Conservation (phyloP, 805 yeast genomes). For the Torulaspora delbrueckii region DNA sequence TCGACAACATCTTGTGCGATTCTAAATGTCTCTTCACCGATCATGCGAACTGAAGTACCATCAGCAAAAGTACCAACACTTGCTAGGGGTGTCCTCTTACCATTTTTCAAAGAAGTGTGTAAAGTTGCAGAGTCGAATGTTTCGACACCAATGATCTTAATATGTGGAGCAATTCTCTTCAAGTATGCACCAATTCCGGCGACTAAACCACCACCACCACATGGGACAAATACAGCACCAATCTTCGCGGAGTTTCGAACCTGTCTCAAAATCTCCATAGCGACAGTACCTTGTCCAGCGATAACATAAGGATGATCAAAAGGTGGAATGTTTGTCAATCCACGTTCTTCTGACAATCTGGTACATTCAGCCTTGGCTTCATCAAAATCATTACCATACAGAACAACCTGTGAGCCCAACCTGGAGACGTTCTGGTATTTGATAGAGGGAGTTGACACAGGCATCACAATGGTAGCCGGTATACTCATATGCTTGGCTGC, state of each 20-base stretch:
- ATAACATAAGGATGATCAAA: slow-evolving; percentile 96
- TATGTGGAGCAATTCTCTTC: slow-evolving; percentile 96
- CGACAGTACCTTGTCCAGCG: slow-evolving; percentile 99
- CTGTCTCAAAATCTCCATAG: slow-evolving; percentile 88
- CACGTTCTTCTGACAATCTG: slow-evolving; percentile 61
- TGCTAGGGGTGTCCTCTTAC: slow-evolving; percentile 51
- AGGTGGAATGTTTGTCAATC: slow-evolving; percentile 91
- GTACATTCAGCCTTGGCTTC: slow-evolving; percentile 89
- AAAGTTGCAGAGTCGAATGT: slow-evolving; percentile 95
- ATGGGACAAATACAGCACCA: slow-evolving; percentile 83
- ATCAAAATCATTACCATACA: slow-evolving; percentile 92
- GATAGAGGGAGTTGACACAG: slow-evolving; percentile 92
- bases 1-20: slow-evolving; percentile 76
- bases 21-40: slow-evolving; percentile 90
- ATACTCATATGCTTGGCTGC: slow-evolving; percentile 81
- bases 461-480: slow-evolving; percentile 97
- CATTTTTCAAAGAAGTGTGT: slow-evolving; percentile 57
- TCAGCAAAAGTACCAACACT: slow-evolving; percentile 97
- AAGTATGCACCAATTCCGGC: slow-evolving; percentile 88
- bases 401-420: slow-evolving; percentile 89
- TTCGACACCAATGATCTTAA: slow-evolving; percentile 92
- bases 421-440: slow-evolving; percentile 88
- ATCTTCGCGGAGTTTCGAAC: slow-evolving; percentile 58
- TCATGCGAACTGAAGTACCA: slow-evolving; percentile 90
- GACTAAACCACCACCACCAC: slow-evolving; percentile 96